These are phyloP conservation scores for Candida sphagnicola DNA, from an alignment of 805 yeast genomes.

Conservation along the genomic window DNA sequence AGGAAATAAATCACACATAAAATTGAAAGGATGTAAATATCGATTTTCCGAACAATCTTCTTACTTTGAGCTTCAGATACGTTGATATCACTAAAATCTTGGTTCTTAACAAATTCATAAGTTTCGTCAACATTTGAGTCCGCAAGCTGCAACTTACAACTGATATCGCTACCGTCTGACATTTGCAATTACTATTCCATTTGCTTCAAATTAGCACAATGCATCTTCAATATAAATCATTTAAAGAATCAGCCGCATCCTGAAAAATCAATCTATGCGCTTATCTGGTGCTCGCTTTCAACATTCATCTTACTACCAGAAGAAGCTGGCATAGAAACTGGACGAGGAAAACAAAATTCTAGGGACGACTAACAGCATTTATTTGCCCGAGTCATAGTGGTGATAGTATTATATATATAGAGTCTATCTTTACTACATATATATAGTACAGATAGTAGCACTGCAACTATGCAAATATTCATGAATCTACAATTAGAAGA, in stretches of 20 bases:
- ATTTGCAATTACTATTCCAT: not conserved
- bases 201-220: too few species aligned
- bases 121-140: conserved; percentile 1
- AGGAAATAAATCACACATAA: conserved; percentile 52
- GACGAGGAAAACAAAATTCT: too few species aligned
- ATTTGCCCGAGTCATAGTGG: not conserved
- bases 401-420: too few species aligned
- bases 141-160: not conserved
- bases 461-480: too few species aligned
- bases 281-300: not conserved
- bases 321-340: too few species aligned
- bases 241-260: not conserved
- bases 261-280: not conserved
- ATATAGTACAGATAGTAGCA: not conserved
- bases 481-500: too few species aligned
- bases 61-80: not conserved
- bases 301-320: too few species aligned
- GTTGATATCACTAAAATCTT: not conserved
- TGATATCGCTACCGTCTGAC: not conserved
- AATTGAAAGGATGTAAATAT: conserved; percentile 43
- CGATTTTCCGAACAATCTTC: conserved; percentile 36
- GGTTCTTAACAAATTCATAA: conserved; percentile 5
- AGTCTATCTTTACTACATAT: not conserved
- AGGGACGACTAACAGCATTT: not conserved
- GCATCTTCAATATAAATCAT: not conserved